Conservation (phyloP, 495 filamentous ascomycete species). For the Corynascus novoguineensis region DNA sequence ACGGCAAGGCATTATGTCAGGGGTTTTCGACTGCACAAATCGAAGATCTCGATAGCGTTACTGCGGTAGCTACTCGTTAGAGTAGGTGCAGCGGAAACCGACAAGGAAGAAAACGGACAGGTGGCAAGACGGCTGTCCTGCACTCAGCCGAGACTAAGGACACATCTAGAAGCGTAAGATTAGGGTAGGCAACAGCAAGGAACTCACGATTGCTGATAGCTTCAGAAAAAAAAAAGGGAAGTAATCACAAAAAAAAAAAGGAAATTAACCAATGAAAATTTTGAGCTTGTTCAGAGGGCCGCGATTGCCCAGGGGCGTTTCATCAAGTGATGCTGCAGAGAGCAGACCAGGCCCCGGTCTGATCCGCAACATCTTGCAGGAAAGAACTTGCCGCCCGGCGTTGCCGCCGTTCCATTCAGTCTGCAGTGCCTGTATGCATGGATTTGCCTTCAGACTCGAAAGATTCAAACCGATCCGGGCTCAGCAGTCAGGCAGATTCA, state of each 20-base stretch:
- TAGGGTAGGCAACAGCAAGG: too few relatives aligned
- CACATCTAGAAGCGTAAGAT: background rate
- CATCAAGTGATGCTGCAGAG: conserved; percentile 2
- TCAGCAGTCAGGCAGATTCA: background rate
- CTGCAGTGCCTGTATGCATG: conserved; percentile 9
- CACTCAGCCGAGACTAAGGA: background rate
- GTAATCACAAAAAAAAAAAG: background rate
- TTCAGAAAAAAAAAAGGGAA: background rate
- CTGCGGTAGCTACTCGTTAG: too few relatives aligned
- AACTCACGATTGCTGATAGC: too few relatives aligned
- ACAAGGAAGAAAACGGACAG: background rate
- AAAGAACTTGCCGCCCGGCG: conserved; percentile 2
- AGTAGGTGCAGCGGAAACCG: too few relatives aligned
- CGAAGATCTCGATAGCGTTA: background rate
- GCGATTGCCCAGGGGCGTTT: background rate
- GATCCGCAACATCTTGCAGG: conserved; percentile 1
- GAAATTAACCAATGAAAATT: background rate
- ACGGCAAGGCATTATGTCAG: background rate
- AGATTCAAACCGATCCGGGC: background rate
- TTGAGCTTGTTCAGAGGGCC: background rate
- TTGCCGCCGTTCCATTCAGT: conserved; percentile 13
- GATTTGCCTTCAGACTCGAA: background rate
- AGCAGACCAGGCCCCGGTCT: background rate
- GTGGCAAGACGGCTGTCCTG: background rate
- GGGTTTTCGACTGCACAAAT: background rate